Evolutionary conservation across 345 rosid species (phyloP).

Genomic region (Salix caprea): DNA sequence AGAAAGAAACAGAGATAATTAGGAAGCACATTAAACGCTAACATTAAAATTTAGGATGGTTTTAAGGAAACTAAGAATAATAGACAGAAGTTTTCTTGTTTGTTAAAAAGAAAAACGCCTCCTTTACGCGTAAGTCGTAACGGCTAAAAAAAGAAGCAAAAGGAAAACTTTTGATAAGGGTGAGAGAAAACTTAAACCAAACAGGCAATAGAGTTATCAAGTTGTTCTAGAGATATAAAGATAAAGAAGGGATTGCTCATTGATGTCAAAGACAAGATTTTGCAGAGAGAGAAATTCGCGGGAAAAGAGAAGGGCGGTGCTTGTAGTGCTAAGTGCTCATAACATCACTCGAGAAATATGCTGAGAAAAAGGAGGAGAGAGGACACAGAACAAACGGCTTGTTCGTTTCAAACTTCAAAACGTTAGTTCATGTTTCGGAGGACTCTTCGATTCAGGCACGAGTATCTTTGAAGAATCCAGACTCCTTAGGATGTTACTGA

Average conservation of each 20-base stretch:
- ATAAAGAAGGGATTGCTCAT: not conserved
- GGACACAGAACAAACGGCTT: not conserved
- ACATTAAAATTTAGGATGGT: not conserved
- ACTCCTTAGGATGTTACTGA: too few species aligned
- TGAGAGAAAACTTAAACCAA: not conserved
- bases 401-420: too few species aligned
- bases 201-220: not conserved
- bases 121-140: not conserved
- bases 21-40: conserved; percentile 8
- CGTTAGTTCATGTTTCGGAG: too few species aligned
- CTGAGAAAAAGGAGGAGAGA: not conserved
- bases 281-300: not conserved
- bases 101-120: not conserved
- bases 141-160: not conserved
- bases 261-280: too few species aligned
- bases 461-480: too few species aligned
- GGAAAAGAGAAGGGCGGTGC: not conserved
- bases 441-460: too few species aligned
- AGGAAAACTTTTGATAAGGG: not conserved
- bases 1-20: not conserved
- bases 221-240: not conserved
- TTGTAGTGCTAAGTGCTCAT: too few species aligned
- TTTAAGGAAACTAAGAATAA: too few species aligned
- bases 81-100: not conserved
- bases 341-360: too few species aligned